Conservation (phyloP, 768 basidiomycete genomes). For the Mrakia blollopis region DNA sequence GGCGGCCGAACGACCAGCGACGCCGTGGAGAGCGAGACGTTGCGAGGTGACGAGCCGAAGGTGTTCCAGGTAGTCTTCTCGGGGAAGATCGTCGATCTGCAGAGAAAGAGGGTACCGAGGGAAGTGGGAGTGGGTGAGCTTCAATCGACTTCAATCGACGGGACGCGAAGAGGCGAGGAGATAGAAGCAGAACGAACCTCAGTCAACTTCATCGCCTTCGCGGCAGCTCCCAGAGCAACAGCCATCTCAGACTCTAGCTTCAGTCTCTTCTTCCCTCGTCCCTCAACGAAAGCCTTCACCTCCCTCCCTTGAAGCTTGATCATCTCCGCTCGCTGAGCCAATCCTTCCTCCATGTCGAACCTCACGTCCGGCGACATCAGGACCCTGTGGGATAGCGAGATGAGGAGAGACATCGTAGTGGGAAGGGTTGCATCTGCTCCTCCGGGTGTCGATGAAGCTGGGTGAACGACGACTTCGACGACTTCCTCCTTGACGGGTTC, state of each 20-base stretch:
- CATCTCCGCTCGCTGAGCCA: conserved; percentile 6
- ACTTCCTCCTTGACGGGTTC: conserved; percentile 5
- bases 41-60: conserved; percentile 9
- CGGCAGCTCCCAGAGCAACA: not conserved
- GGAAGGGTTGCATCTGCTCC: not conserved
- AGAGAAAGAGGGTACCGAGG: not conserved
- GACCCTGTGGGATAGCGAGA: not conserved
- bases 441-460: not conserved
- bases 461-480: not conserved
- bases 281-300: conserved; percentile 7
- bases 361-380: conserved; percentile 8
- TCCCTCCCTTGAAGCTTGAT: conserved; percentile 15
- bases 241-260: conserved; percentile 12
- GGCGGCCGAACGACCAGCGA: conserved; percentile 5
- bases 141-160: not conserved
- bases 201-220: not conserved
- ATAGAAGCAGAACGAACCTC: not conserved
- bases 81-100: conserved; percentile 14
- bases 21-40: conserved; percentile 4
- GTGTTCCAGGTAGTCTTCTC: conserved; percentile 1
- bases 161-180: not conserved
- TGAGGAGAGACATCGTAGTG: not conserved
- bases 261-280: conserved; percentile 15
- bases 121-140: not conserved
- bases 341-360: conserved; percentile 10